Evolutionary conservation across 306 rosid species (phyloP).

Genomic region (Delonix regia): DNA sequence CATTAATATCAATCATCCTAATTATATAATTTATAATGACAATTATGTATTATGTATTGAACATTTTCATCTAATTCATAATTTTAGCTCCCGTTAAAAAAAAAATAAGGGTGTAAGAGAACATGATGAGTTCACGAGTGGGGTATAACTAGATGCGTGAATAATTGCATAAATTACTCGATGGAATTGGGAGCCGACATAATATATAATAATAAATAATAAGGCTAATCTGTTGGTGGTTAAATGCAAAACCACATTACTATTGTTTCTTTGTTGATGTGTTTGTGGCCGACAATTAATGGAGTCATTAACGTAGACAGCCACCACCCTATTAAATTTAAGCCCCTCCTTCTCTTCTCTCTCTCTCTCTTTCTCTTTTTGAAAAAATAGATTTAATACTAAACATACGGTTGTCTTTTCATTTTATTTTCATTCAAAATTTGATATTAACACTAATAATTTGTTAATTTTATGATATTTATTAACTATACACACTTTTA

Average conservation of each 20-base stretch:
- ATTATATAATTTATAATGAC: no score
- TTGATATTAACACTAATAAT: not conserved
- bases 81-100: no score
- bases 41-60: no score
- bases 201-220: not conserved
- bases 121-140: not conserved
- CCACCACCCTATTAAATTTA: not conserved
- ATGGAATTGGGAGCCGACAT: constrained; percentile 34
- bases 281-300: constrained; percentile 29
- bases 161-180: constrained; percentile 9
- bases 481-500: no score
- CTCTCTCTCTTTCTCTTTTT: no score
- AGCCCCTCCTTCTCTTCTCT: not conserved
- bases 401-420: no score
- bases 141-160: constrained; percentile 21
- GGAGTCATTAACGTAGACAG: not conserved
- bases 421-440: not conserved
- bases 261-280: not conserved
- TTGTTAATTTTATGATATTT: not conserved
- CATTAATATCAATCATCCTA: no score
- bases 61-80: no score
- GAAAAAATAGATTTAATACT: no score
- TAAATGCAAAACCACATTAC: not conserved
- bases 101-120: no score
- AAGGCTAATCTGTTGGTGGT: not conserved